Evolutionary conservation across 2,329 filamentous ascomycete species (phyloP), one percentile per base, ranked within the genome.

Genomic region (Alternaria sp.): DNA sequence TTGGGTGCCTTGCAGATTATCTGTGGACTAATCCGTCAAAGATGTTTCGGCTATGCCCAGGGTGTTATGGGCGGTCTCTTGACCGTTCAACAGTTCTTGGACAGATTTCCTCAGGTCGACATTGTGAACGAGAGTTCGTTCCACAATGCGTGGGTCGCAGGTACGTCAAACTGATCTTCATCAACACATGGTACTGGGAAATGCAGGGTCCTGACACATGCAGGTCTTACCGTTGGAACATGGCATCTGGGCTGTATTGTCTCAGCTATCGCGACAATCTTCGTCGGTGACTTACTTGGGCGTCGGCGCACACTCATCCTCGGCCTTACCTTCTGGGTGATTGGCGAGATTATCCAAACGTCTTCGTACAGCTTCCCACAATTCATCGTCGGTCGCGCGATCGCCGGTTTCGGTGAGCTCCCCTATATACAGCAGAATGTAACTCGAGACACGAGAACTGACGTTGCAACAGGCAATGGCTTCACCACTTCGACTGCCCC

Each of bases 61-160:
- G 90, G 90, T 72, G 89, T 92, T 9, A 91, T 91, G 84, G 90
- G 74, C 22, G 74, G 74, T 43, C 88, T 94, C 63, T 81, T 94
- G 63, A 92, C 90, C 7, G 85, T 93, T 71, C 80, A 85, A 24
- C 81, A 83, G 16, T 91, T 91, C 69, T 80, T 87, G 3, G 68
- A 67, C 16, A 59, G 59, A 28, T 75, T 73, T 51, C 73, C 72
- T 16, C 68, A 70, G 46, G 52, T 75, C 14, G 65, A 75, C 49
- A 70, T 69, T 14, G 59, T 74, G 30, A 65, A 65, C 36, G 54
- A 69, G 24, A 43, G 42, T 32, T 64, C 66, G 0, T 68, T 67
- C 7, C 61, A 69, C 20, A 66, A 69, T 60, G 65, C 73, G 8
- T 70, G 67, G 66, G 61, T 73, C 3, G 69, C 67, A 54, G 73